Percentiles rank a stretch among this genome's conserved stretches.
Conservation (phyloP, 2,329 filamentous ascomycete species). For the Penicillium sp. region DNA sequence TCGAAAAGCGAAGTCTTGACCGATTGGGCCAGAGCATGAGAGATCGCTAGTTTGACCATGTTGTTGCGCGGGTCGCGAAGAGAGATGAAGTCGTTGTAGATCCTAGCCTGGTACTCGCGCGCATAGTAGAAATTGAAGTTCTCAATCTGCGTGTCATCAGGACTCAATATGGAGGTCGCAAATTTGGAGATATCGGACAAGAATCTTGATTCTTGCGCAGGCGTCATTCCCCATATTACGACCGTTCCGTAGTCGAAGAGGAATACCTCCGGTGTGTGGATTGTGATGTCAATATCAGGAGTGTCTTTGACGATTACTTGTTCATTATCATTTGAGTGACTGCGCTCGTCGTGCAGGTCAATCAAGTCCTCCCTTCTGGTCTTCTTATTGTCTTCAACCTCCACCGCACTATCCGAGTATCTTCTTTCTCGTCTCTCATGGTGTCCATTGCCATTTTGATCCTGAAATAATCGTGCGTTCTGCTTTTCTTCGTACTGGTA, state of each 20-base stretch:
- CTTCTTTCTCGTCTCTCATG: constrained; percentile 56
- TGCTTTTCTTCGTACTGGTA: constrained; percentile 59
- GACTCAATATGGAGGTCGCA: constrained; percentile 81
- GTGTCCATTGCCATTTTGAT: constrained; percentile 31
- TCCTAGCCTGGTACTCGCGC: constrained; percentile 92
- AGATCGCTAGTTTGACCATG: constrained; percentile 97
- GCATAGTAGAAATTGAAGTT: constrained; percentile 99
- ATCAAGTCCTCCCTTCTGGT: constrained; percentile 61
- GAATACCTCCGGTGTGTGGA: constrained; percentile 92
- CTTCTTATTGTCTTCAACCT: constrained; percentile 60
- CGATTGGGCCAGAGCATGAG: constrained; percentile 89
- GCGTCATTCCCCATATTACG: constrained; percentile 96
- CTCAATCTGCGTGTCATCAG: constrained; percentile 90
- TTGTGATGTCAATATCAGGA: constrained; percentile 77
- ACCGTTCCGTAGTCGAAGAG: constrained; percentile 97
- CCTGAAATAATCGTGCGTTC: constrained; percentile 29
- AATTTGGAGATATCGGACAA: constrained; percentile 93
- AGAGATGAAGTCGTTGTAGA: constrained; percentile 99
- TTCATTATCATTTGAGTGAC: constrained; percentile 29
- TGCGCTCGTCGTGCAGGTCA: constrained; percentile 53
- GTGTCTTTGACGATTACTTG: constrained; percentile 34
- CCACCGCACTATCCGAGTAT: constrained; percentile 66
- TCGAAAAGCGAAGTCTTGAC: constrained; percentile 98
- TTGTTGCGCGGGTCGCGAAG: constrained; percentile 91
- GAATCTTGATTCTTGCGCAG: constrained; percentile 84